Conservation (phyloP, 129 eudicot species). For the Tanacetum coccineum region DNA sequence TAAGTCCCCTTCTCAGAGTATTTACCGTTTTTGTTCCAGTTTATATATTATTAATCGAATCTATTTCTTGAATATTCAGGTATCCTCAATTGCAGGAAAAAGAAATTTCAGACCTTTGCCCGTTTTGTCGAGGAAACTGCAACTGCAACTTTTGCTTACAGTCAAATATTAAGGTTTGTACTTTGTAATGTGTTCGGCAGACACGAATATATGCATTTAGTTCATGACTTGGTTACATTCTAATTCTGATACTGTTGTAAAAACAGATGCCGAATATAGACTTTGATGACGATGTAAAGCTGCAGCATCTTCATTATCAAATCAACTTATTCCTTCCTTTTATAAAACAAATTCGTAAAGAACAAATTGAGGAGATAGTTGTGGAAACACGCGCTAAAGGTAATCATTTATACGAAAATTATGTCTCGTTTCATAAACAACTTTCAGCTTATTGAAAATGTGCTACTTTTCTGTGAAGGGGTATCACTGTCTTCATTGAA, state of each 20-base stretch:
- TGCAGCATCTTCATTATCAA: no score
- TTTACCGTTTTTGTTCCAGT: no score
- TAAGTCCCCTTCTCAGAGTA: background rate
- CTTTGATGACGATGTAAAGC: no score
- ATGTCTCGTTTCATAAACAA: background rate
- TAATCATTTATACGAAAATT: background rate
- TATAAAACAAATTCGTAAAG: background rate
- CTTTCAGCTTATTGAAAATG: no score
- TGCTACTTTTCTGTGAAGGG: background rate
- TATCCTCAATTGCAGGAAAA: conserved; percentile 58
- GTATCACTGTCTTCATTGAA: background rate
- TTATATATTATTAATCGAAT: no score
- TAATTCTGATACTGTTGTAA: no score
- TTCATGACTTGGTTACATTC: no score
- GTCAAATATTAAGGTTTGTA: conserved; percentile 21
- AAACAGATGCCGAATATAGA: no score
- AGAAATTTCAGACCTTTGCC: conserved; percentile 58
- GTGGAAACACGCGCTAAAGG: background rate
- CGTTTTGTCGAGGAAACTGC: conserved; percentile 61
- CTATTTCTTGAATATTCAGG: conserved; percentile 34
- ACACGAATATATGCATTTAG: no score
- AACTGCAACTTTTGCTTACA: conserved; percentile 81
- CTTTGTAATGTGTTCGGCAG: no score
- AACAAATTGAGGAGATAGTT: background rate
- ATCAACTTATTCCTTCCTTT: background rate